Conservation (phyloP, 1,284 basidiomycete species). For the Trichosporon sp. region DNA sequence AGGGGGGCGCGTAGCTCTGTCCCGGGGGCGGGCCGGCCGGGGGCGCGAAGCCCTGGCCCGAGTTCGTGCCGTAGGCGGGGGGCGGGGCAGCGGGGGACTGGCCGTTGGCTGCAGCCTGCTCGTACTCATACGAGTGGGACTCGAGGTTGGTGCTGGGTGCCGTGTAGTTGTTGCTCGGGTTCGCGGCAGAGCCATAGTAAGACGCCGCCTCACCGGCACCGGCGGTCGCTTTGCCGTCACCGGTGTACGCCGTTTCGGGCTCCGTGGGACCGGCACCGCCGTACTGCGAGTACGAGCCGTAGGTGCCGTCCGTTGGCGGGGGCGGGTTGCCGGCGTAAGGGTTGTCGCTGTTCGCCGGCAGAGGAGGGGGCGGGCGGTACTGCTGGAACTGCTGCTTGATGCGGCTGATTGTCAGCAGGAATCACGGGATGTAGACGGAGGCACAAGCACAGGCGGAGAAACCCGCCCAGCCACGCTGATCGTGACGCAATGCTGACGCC, state of each 20-base stretch:
- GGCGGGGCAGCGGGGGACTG: background rate
- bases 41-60: conserved; percentile 35
- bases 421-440: background rate
- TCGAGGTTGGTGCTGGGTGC: conserved; percentile 16
- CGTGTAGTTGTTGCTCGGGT: conserved; percentile 15
- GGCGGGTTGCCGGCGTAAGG: conserved; percentile 15
- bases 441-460: background rate
- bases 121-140: conserved; percentile 48
- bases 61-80: conserved; percentile 21
- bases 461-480: background rate
- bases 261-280: background rate
- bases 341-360: background rate
- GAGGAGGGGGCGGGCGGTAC: conserved; percentile 15
- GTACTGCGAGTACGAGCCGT: conserved; percentile 11
- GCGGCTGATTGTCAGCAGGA: conserved; percentile 1
- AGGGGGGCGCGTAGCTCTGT: conserved; percentile 19
- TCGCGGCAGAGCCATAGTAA: conserved; percentile 2
- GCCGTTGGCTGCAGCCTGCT: conserved; percentile 46
- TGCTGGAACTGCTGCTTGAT: conserved; percentile 10
- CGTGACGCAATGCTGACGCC: background rate
- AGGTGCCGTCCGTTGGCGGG: conserved; percentile 16
- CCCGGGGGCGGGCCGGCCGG: conserved; percentile 44
- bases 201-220: background rate
- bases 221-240: conserved; percentile 3
- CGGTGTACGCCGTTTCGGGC: conserved; percentile 16